Base-by-base conservation (phyloP, 345 rosid species). In the Arabis alpina region DNA sequence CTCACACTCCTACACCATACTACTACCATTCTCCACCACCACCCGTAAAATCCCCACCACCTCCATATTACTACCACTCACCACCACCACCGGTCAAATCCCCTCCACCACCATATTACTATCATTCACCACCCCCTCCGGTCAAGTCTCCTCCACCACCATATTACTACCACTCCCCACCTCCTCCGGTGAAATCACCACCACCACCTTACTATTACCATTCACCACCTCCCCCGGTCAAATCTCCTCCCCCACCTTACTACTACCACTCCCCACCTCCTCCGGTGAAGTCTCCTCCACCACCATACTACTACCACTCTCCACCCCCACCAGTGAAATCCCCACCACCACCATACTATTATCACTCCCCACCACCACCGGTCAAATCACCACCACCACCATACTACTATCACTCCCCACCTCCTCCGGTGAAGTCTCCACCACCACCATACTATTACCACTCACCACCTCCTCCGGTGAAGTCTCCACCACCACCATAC, bases 151-250 rank as follows among this genome's bases (percentile, higher is more conserved):
- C 80, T 0, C 56, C 79, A 8, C 76, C 76, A 0, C 66, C 81
- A 0, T 80, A 80, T 10, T 43, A 53, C 11, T 82, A 82, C 65
- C 77, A 73, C 2, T 79, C 85, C 0, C 85, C 83, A 7, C 85
- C 85, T 0, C 83, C 84, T 0, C 80, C 85, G 0, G 15, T 42
- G 0, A 28, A 34, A 0, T 71, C 74, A 0, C 73, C 76, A 0
- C 74, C 75, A 0, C 75, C 80, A 2, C 77, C 81, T 0, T 82
- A 83, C 27, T 42, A 52, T 42, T 83, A 83, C 65, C 76, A 78
- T 1, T 83, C 86, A 0, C 86, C 86, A 5, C 86, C 86, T 0
- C 82, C 87, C 0, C 86, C 82, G 0, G 15, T 60, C 0, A 65
- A 65, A 1, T 65, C 70, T 0, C 70, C 70, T 0, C 70, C 70